Percentiles rank a stretch among this genome's conserved stretches.
Conservation (phyloP, 2,329 filamentous ascomycete species). For the Chaetomium globosum region DNA sequence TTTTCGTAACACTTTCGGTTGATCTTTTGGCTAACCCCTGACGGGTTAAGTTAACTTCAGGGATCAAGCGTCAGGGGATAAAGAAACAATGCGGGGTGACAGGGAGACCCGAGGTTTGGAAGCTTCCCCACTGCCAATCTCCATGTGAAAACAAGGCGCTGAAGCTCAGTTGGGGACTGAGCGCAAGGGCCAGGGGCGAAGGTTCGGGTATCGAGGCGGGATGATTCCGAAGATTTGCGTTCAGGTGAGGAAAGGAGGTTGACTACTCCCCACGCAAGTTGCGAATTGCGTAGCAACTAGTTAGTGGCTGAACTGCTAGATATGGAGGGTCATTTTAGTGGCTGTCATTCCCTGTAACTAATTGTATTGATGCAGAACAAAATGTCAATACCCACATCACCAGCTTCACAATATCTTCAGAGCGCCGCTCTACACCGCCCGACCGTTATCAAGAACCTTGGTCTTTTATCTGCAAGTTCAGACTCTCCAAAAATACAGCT, state of each 20-base stretch:
- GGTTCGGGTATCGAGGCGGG: not conserved
- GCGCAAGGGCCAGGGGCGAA: not conserved
- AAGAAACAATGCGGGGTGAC: conserved; percentile 10
- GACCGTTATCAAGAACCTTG: no score
- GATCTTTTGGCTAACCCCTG: conserved; percentile 9
- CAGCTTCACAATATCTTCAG: no score
- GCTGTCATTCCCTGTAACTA: no score
- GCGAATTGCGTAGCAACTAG: no score
- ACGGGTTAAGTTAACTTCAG: not conserved
- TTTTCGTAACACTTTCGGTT: not conserved
- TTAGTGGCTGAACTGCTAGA: no score
- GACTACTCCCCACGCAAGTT: no score
- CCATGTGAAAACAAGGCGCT: conserved; percentile 11
- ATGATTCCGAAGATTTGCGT: conserved; percentile 11
- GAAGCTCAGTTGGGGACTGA: not conserved
- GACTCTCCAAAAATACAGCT: no score
- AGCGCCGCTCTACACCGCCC: no score
- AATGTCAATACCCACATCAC: no score
- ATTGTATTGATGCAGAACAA: no score
- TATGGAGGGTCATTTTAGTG: no score
- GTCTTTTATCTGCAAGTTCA: no score
- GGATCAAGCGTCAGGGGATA: not conserved
- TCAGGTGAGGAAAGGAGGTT: not conserved
- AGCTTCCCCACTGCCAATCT: not conserved
- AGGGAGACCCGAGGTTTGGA: conserved; percentile 4